Conservation (phyloP, 2,329 filamentous ascomycete genomes). For the Aspergillus sp. region DNA sequence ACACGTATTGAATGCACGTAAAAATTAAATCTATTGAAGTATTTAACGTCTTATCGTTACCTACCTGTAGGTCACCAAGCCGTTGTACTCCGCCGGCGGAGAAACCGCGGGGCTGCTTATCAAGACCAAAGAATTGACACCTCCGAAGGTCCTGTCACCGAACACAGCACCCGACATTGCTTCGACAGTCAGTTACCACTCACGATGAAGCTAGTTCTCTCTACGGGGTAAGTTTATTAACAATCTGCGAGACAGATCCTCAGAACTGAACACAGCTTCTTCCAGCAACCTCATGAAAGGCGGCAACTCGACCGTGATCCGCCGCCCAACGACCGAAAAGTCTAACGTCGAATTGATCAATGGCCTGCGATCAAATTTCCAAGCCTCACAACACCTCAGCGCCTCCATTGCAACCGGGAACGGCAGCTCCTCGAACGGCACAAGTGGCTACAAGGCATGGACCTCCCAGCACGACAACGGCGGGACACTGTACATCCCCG, state of each 20-base stretch:
- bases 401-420: slow-evolving; percentile 19
- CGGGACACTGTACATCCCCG: slow-evolving; percentile 64
- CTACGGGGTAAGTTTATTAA: slow-evolving; percentile 61
- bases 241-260: too few species aligned
- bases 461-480: slow-evolving; percentile 49
- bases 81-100: not conserved
- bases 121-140: slow-evolving; percentile 6
- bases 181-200: too few species aligned
- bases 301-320: slow-evolving; percentile 73
- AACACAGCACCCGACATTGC: not conserved
- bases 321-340: slow-evolving; percentile 66
- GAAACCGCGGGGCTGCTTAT: slow-evolving; percentile 23
- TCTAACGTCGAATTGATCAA: slow-evolving; percentile 92
- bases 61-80: too few species aligned
- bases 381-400: slow-evolving; percentile 58
- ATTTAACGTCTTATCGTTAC: too few species aligned
- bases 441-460: slow-evolving; percentile 49
- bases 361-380: slow-evolving; percentile 75
- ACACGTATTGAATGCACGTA: too few species aligned
- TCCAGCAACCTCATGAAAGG: slow-evolving; percentile 73
- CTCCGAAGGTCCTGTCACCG: not conserved
- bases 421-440: slow-evolving; percentile 13
- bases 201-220: slow-evolving; percentile 74
- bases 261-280: not conserved
- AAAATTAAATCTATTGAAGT: too few species aligned